Percentiles rank a stretch among this genome's conserved stretches.
phyloP scores from a whole-genome alignment of 306 rosid species.

The Gastrolobium bilobum region DNA sequence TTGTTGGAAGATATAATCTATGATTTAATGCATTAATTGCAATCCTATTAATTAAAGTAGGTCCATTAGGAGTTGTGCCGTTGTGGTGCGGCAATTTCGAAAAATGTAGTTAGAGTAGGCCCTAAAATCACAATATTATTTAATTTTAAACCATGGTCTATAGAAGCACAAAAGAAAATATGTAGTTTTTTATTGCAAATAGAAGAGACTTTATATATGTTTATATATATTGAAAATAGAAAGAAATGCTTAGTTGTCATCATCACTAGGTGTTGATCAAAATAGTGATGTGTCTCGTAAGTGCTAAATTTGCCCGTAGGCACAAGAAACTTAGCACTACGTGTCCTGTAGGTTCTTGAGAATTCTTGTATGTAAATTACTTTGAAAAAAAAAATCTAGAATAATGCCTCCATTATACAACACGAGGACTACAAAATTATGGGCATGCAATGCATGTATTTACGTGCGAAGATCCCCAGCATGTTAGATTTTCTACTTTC shows the following conservation, averaged over 20 bases:
- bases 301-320: background rate
- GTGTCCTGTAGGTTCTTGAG: background rate
- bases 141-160: background rate
- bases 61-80: constrained; percentile 35
- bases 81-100: constrained; percentile 48
- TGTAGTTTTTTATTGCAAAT: constrained; percentile 4
- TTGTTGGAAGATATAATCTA: constrained; percentile 35
- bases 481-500: background rate
- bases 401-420: background rate
- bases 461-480: background rate
- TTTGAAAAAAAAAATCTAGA: background rate
- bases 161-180: background rate
- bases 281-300: constrained; percentile 3
- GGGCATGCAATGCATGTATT: background rate
- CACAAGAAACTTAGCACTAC: background rate
- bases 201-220: constrained; percentile 2
- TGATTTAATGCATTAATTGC: constrained; percentile 40
- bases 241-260: constrained; percentile 3
- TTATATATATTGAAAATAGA: constrained; percentile 26
- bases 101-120: constrained; percentile 44
- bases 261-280: constrained; percentile 6
- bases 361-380: background rate
- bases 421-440: background rate
- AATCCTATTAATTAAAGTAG: constrained; percentile 43
- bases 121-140: constrained; percentile 19